Conservation (phyloP, 192 early-diverging fungal genomes). For the Backusella parvicylindrica region DNA sequence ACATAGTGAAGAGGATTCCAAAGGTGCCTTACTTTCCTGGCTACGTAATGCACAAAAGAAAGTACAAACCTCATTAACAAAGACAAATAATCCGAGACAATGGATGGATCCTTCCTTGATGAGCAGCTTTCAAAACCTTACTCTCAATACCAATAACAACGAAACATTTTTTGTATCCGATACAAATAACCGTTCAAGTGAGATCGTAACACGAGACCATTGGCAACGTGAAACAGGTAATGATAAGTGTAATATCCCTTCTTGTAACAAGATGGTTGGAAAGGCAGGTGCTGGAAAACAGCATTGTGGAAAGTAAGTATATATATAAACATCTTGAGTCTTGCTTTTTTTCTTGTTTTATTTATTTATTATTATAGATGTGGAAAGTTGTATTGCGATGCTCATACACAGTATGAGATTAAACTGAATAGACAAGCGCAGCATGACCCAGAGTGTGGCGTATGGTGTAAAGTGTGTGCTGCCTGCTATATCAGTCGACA, state of each 20-base stretch:
- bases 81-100: conserved; percentile 11
- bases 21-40: conserved; percentile 43
- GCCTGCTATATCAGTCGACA: conserved; percentile 47
- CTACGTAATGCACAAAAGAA: conserved; percentile 53
- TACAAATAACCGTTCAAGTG: conserved; percentile 31
- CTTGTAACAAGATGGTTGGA: conserved; percentile 46
- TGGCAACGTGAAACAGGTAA: conserved; percentile 51
- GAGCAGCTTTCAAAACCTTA: conserved; percentile 44
- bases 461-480: conserved; percentile 57
- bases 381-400: conserved; percentile 59
- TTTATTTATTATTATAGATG: conserved; percentile 39
- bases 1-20: conserved; percentile 52
- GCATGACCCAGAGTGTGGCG: conserved; percentile 55
- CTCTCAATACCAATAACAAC: conserved; percentile 24
- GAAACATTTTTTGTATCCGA: conserved; percentile 34
- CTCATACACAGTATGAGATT: conserved; percentile 54
- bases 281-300: conserved; percentile 45
- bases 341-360: neutral
- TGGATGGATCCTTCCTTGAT: conserved; percentile 33
- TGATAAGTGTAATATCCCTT: conserved; percentile 42
- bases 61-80: conserved; percentile 25
- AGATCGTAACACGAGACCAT: conserved; percentile 48
- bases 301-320: conserved; percentile 48
- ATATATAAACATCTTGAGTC: neutral
- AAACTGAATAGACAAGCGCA: conserved; percentile 55